Base-by-base conservation (phyloP, 2,329 filamentous ascomycete species). In the Elsinoe fawcettii region DNA sequence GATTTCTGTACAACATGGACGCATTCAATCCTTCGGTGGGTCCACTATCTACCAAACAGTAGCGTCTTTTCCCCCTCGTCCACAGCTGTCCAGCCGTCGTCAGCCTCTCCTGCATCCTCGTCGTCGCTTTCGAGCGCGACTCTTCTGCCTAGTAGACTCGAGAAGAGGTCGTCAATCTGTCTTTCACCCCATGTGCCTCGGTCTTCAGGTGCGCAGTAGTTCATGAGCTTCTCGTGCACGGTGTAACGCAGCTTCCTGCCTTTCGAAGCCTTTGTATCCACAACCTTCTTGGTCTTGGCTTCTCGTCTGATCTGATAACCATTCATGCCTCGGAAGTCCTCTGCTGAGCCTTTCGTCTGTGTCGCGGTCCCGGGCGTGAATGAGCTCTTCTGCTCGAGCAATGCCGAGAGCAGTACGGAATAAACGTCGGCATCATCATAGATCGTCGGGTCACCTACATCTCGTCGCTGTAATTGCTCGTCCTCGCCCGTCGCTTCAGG, bases 381-480 rank as follows among this genome's bases (percentile, higher is more conserved):
- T 0, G 84, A 79, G 64, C 87, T 87, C 59, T 92, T 86, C 69
- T 95, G 89, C 68, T 96, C 90, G 8, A 99, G 87, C 1, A 99
- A 83, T 67, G 96, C 90, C 70, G 96, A 95, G 25, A 99, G 82
- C 1, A 99, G 80, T 12, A 93, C 76, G 69, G 95, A 90, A 74
- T 99, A 99, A 71, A 97, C 96, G 69, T 95, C 85, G 9, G 88
- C 89, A 65, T 99, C 93, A 69, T 97, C 92, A 74, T 93, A 99
- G 63, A 96, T 84, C 18, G 77, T 73, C 1, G 71, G 69, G 65
- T 85, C 83, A 63, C 85, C 79, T 8, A 74, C 71, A 22, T 83
- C 66, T 32, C 63, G 66, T 25, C 63, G 59, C 30, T 20, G 23
- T 9, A 14, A 6, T 20, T 43, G 23, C 30, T 32, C 53, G 9